Percentiles rank a stretch among this genome's conserved stretches.
Conservation (phyloP, 1,284 basidiomycete species). For the Irpex sp. region DNA sequence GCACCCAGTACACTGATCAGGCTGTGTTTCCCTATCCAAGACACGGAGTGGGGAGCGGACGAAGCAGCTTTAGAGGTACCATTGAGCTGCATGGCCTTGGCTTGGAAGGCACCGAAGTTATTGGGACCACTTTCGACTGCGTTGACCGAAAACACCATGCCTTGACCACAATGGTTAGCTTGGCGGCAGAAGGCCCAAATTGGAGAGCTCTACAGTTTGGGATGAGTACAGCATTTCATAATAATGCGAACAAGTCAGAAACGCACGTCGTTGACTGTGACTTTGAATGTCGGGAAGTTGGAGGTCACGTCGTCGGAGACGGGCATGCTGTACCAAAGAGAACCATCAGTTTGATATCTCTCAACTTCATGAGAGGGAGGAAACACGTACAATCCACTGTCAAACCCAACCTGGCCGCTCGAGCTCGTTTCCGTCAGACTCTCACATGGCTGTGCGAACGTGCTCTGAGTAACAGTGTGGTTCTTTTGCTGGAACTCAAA, state of each 20-base stretch:
- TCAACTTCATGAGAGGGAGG: not conserved
- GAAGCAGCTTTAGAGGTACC: constrained; percentile 2
- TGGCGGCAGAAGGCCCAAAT: constrained; percentile 47
- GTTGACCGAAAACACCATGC: constrained; percentile 68
- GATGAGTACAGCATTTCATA: not conserved
- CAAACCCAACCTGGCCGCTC: constrained; percentile 50
- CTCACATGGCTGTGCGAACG: constrained; percentile 53
- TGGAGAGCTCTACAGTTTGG: constrained; percentile 27
- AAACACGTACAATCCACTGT: constrained; percentile 54
- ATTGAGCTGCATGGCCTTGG: constrained; percentile 24
- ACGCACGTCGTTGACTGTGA: constrained; percentile 54
- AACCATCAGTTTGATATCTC: not conserved
- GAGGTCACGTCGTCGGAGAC: constrained; percentile 39
- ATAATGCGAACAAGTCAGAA: not conserved
- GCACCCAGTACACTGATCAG: no score
- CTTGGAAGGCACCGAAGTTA: constrained; percentile 55
- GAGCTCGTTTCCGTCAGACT: constrained; percentile 44
- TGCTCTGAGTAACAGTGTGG: constrained; percentile 53
- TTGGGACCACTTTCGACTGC: constrained; percentile 49
- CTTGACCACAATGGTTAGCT: constrained; percentile 48
- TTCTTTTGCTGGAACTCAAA: constrained; percentile 53
- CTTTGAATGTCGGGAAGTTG: constrained; percentile 48
- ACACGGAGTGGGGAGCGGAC: no score
- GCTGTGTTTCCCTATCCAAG: no score
- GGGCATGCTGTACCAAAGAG: constrained; percentile 36